These are phyloP conservation scores for Dothideomycetes sp. DNA, from an alignment of 2,329 filamentous ascomycete genomes.

Conservation along the genomic window DNA sequence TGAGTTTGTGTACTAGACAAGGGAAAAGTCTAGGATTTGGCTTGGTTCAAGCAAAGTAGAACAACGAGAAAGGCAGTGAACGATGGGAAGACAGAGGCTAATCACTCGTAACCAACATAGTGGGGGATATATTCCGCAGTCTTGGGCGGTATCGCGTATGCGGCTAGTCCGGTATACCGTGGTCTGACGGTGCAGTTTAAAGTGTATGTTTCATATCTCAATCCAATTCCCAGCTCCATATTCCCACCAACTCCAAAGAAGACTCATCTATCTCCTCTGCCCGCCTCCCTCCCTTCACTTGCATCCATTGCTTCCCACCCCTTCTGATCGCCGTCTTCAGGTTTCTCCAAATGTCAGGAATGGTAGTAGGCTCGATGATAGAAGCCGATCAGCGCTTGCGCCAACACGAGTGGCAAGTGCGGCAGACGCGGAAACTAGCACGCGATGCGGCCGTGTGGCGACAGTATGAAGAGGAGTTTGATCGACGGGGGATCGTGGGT, in stretches of 20 bases:
- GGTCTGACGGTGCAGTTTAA: conserved; percentile 66
- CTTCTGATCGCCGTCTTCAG: conserved; percentile 33
- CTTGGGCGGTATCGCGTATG: conserved; percentile 51
- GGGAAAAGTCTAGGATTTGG: too few species aligned
- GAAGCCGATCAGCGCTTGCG: conserved; percentile 62
- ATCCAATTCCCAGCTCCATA: conserved; percentile 14
- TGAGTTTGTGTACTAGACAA: too few species aligned
- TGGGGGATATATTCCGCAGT: conserved; percentile 59
- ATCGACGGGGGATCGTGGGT: conserved; percentile 21
- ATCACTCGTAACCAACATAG: too few species aligned
- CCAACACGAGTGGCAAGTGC: conserved; percentile 53
- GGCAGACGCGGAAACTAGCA: conserved; percentile 52
- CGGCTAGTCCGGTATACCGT: conserved; percentile 60
- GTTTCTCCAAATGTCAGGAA: conserved; percentile 74
- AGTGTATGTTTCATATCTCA: conserved; percentile 42
- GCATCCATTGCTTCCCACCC: neutral
- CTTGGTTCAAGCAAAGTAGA: conserved; percentile 1
- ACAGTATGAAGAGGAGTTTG: conserved; percentile 51
- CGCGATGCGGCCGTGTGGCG: conserved; percentile 60
- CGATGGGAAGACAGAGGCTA: too few species aligned
- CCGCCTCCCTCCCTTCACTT: neutral
- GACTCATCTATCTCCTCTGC: conserved; percentile 7
- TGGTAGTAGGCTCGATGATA: conserved; percentile 68
- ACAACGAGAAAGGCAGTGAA: conserved; percentile 1
- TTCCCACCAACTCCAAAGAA: conserved; percentile 10